Evolutionary conservation across 2,329 filamentous ascomycete genomes (phyloP).

Genomic region (Cyphellophora attinorum): DNA sequence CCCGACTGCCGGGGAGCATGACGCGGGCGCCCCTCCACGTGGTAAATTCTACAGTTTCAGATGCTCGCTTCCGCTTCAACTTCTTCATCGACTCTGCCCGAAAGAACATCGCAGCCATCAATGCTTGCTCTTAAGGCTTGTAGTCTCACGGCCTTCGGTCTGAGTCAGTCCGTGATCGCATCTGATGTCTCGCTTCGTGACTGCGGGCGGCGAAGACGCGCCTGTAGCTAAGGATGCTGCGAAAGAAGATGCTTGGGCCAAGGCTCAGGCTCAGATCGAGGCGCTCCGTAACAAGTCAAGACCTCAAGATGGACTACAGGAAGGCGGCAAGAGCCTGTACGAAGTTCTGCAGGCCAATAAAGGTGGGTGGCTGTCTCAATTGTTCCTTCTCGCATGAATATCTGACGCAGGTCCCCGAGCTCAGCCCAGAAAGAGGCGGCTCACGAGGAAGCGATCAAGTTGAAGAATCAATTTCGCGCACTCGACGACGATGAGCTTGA

Average conservation of each 20-base stretch:
- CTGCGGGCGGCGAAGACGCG: slow-evolving; percentile 33
- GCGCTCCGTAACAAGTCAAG: slow-evolving; percentile 13
- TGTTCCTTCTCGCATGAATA: background rate
- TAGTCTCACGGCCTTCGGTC: too few relatives aligned
- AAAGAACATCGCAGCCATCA: too few relatives aligned
- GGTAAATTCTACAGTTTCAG: too few relatives aligned
- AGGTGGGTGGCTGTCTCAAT: slow-evolving; percentile 27
- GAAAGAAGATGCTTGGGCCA: slow-evolving; percentile 34
- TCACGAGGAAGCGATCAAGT: slow-evolving; percentile 39
- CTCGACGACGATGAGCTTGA: slow-evolving; percentile 43
- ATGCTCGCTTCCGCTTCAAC: too few relatives aligned
- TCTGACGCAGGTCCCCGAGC: background rate
- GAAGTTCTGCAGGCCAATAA: slow-evolving; percentile 41
- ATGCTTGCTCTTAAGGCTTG: too few relatives aligned
- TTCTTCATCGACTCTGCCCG: too few relatives aligned
- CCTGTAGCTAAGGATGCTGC: slow-evolving; percentile 26
- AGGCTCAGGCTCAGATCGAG: slow-evolving; percentile 27
- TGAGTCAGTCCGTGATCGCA: too few relatives aligned
- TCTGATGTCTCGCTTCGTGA: slow-evolving; percentile 37
- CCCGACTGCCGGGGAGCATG: too few relatives aligned
- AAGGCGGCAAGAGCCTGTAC: slow-evolving; percentile 39
- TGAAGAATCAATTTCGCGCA: slow-evolving; percentile 43
- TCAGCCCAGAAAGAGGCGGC: slow-evolving; percentile 35
- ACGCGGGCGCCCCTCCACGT: too few relatives aligned
- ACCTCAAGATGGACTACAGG: slow-evolving; percentile 19